phyloP scores from a whole-genome alignment of 257 asterid genomes.

The Gynochthodes officinalis region DNA sequence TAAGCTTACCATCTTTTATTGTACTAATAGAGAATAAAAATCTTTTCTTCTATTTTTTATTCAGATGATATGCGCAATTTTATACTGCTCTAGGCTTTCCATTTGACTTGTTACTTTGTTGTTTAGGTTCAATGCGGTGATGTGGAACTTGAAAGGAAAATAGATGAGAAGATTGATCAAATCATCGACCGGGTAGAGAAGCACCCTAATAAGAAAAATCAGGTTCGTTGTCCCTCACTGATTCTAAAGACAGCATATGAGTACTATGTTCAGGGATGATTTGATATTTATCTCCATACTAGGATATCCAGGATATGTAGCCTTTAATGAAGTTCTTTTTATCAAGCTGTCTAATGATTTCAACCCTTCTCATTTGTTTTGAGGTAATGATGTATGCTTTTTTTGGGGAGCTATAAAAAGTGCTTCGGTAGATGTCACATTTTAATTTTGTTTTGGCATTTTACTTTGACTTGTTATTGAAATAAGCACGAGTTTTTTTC shows the following conservation, averaged over 20 bases:
- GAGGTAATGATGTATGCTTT: background rate
- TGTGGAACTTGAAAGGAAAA: slow-evolving; percentile 70
- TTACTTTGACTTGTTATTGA: background rate
- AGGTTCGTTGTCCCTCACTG: slow-evolving; percentile 47
- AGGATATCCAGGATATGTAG: background rate
- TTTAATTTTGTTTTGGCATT: background rate
- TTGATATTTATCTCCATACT: background rate
- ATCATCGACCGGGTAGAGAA: slow-evolving; percentile 91
- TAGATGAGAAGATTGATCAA: slow-evolving; percentile 83
- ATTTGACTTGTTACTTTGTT: slow-evolving; percentile 1
- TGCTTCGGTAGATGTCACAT: too few species aligned
- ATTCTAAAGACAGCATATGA: background rate
- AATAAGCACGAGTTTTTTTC: background rate
- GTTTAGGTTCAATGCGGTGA: slow-evolving; percentile 90
- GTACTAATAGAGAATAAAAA: background rate
- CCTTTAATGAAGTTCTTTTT: background rate
- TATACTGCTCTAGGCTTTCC: background rate
- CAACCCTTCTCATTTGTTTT: too few species aligned
- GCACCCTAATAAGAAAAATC: slow-evolving; percentile 91
- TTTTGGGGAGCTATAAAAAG: background rate
- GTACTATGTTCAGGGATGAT: slow-evolving; percentile 1
- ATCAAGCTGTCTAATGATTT: too few species aligned
- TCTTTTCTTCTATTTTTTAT: background rate
- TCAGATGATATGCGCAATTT: background rate
- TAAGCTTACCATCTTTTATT: slow-evolving; percentile 27